Evolutionary conservation across 2,329 filamentous ascomycete genomes (phyloP), one percentile per base, ranked within the genome.

Genomic region (Exophiala sideris): DNA sequence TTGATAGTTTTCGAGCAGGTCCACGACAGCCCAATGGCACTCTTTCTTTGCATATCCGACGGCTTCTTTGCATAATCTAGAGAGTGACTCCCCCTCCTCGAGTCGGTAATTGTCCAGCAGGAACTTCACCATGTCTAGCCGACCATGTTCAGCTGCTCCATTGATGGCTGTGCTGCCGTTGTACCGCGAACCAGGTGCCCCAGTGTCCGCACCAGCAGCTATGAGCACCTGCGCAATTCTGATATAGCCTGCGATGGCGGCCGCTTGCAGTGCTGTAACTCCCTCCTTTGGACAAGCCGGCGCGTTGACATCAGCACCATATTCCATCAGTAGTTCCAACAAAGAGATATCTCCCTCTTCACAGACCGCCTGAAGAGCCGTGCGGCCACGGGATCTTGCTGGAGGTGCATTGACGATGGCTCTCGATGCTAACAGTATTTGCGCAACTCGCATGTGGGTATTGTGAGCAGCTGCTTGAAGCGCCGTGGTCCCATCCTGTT

Each of bases 121-220:
- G 10, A 45, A 46, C 38, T 60, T 39, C 14, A 58, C 35, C 48
- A 60, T 50, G 34, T 56, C 48, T 21, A 58, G 12, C 1, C 45
- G 40, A 12, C 58, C 56, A 10, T 52, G 29, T 46, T 63, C 64
- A 0, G 69, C 68, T 29, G 70, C 70, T 9, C 54, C 64, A 49
- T 67, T 58, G 14, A 71, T 54, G 16, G 70, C 65, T 29, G 60
- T 68, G 44, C 59, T 52, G 16, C 67, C 69, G 16, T 57, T 12
- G 3, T 52, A 32, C 12, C 54, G 40, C 10, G 62, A 35, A 38
- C 52, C 52, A 11, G 55, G 48, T 29, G 56, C 63, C 50, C 63
- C 60, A 14, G 67, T 48, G 48, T 68, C 59, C 10, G 65, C 66
- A 14, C 65, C 64, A 11, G 44, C 56, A 2, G 41, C 45, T 14